Base-by-base conservation (phyloP, 371 early-diverging fungal species). In the Apophysomyces elegans region DNA sequence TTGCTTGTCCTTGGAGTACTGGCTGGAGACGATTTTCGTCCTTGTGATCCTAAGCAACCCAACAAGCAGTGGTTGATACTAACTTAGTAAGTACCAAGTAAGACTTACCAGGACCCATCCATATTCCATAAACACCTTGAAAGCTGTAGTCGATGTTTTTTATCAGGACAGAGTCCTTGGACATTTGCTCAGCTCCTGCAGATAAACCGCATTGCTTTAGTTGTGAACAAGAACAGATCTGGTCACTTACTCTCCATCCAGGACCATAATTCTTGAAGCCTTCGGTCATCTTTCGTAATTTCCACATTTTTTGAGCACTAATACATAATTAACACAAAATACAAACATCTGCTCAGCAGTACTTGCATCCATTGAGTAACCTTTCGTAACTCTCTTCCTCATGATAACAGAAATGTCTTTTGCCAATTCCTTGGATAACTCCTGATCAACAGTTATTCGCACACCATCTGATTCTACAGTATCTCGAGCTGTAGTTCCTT, bases 381-480 rank as follows among this genome's bases (percentile, higher is more conserved):
- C 94, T 26, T 75, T 76, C 35, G 76, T 65, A 6, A 90, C 90
- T 47, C 91, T 81, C 58, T 84, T 84, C 45, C 91, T 77, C 93
- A 95, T 95, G 9, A 84, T 73, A 7, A 90, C 90, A 0, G 94
- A 89, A 18, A 95, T 88, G 71, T 95, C 95, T 37, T 72, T 76
- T 21, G 82, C 80, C 54, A 90, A 62, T 36, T 79, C 70, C 12
- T 63, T 56, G 43, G 37, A 45, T 63, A 45, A 50, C 38, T 66
- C 65, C 8, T 14, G 14, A 35, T 58, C 41, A 18, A 41, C 37
- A 14, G 38, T 45, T 13, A 58, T 21, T 18, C 54, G 54, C 21
- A 50, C 21, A 5, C 21, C 11, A 7, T 50, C 54, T 50, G 54
- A 7, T 4, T 26, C 21, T 18, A 9, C 11, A 21, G 21, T 5